A percentile compares a stretch with the other conserved stretches of the same genome.
phyloP scores from a whole-genome alignment of 78 protist genomes.

The slime mould (Dictyostelium discoideum) region DNA sequence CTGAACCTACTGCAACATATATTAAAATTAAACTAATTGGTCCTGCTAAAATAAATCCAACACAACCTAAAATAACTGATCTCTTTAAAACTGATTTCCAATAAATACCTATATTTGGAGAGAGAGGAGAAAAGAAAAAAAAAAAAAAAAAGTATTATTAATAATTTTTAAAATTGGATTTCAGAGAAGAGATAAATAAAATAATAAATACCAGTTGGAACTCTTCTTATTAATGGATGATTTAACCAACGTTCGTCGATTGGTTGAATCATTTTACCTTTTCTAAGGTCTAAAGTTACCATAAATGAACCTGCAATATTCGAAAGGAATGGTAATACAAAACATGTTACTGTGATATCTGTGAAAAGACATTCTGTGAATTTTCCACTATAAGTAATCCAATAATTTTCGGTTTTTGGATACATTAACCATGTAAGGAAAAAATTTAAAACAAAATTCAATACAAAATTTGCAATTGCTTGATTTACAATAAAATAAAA shows the following conservation, averaged over 20 bases:
- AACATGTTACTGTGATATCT: conserved; percentile 33
- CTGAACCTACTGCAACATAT: conserved; percentile 3
- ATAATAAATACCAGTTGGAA: conserved; percentile 40
- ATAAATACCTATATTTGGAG: conserved; percentile 29
- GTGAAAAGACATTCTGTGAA: conserved; percentile 48
- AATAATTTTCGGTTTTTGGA: background rate
- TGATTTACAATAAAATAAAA: conserved; percentile 28
- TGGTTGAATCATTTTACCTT: conserved; percentile 53
- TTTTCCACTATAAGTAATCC: background rate
- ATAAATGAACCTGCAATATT: background rate
- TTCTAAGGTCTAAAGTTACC: conserved; percentile 43
- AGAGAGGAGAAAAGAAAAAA: too few relatives aligned
- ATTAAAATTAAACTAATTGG: background rate
- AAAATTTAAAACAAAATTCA: conserved; percentile 56
- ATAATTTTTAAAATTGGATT: too few relatives aligned
- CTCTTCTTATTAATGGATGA: conserved; percentile 18
- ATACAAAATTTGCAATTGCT: background rate
- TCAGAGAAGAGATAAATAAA: too few relatives aligned
- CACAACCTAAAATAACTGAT: conserved; percentile 24
- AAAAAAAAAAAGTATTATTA: background rate
- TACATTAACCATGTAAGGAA: conserved; percentile 50
- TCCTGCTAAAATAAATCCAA: background rate
- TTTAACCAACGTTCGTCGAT: conserved; percentile 60
- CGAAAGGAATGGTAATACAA: conserved; percentile 4
- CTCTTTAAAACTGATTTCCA: conserved; percentile 24